Base-by-base conservation (phyloP, 139 green algal genomes). In the Chlamydomonas eustigma region DNA sequence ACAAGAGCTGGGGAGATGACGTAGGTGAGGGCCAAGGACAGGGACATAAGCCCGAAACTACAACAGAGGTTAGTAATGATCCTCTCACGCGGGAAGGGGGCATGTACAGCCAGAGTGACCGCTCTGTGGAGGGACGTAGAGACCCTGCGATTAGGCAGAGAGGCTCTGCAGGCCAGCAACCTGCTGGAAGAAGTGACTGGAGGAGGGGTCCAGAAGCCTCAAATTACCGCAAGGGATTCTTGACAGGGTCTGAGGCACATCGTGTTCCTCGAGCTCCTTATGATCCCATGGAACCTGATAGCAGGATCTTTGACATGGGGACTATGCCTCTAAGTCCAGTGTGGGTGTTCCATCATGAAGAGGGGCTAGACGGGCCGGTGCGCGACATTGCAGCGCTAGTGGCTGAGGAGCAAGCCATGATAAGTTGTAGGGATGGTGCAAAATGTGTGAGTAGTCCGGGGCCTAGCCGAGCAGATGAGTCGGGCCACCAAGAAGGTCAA, bases 51-150 rank as follows among this genome's bases (percentile, higher is more conserved):
- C 84, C 74, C 0, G 64, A 94, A 51, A 87, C 12, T 12, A n/a
- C n/a, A n/a, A n/a, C n/a, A n/a, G n/a, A n/a, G n/a, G n/a, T n/a
- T n/a, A n/a, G n/a, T n/a, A n/a, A n/a, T n/a, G n/a, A n/a, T n/a
- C n/a, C n/a, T n/a, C 44, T 28, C 18, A 18, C 12, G 12, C 12
- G 44, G 44, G 44, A 92, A 24, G 90, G 93, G 76, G 81, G 92
- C 37, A 91, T 84, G 18, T 81, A 30, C 37, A 28, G 2, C 8
- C 66, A 39, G 66, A 34, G 66, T 18, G 66, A 39, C 4, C 33
- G 8, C 33, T 24, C 8, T 5, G n/a, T 12, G 22, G 66, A 8
- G 33, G 28, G 33, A 8, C 22, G 66, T 22, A 32, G 66, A 18
- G 22, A 22, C 6, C 6, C 18, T n/a, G 73, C 73, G 28, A 2